Evolutionary conservation across 169 alveolate species (phyloP).

Genomic region (Blepharisma undulans): DNA sequence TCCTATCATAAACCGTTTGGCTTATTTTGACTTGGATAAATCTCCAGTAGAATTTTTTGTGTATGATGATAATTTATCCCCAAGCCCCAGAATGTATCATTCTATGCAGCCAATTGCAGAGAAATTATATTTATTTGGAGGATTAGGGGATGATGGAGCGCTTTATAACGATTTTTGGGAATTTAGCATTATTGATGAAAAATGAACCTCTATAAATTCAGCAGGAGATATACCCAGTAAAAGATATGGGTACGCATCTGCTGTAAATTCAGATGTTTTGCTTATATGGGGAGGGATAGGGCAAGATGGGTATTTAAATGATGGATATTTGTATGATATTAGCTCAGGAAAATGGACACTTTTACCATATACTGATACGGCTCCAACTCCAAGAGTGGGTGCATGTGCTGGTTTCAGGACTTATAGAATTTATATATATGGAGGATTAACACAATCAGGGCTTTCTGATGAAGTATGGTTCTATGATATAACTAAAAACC

Average conservation of each 20-base stretch:
- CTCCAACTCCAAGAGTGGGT: not conserved
- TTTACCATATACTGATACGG: not conserved
- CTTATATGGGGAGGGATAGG: constrained; percentile 29
- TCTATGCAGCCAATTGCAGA: not conserved
- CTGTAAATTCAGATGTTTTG: not conserved
- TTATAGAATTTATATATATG: not conserved
- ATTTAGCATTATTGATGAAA: not conserved
- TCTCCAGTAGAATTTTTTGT: too few relatives aligned
- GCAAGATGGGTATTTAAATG: not conserved
- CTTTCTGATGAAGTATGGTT: constrained; percentile 11
- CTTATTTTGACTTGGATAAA: not conserved
- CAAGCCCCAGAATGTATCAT: not conserved
- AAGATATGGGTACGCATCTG: not conserved
- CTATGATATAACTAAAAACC: not conserved
- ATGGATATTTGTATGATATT: not conserved
- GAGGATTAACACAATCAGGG: not conserved
- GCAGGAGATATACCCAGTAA: not conserved
- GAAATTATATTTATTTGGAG: constrained; percentile 11
- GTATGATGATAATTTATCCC: not conserved
- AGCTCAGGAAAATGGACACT: not conserved
- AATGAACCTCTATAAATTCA: not conserved
- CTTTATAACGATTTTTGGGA: not conserved
- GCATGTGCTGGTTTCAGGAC: not conserved
- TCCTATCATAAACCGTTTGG: not conserved
- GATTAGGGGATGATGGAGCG: not conserved